phyloP scores from a whole-genome alignment of 345 rosid species.

The Schrenkiella parvula region DNA sequence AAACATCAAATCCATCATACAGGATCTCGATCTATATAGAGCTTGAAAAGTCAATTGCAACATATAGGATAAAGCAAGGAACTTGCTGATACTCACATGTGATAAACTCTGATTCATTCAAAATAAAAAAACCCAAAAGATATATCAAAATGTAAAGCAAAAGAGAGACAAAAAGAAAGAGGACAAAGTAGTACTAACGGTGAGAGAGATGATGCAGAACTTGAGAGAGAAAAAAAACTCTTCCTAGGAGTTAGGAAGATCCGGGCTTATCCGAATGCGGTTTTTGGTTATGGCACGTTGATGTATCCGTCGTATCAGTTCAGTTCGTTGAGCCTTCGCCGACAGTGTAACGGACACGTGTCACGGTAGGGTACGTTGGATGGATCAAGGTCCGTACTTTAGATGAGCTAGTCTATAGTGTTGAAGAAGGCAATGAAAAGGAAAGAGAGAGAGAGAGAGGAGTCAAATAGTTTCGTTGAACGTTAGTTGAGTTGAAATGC shows the following conservation, averaged over 20 bases:
- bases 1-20: neutral
- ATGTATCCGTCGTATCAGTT: slow-evolving; percentile 11
- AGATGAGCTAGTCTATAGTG: slow-evolving; percentile 17
- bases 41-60: neutral
- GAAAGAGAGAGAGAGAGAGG: slow-evolving; percentile 10
- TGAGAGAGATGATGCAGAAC: neutral
- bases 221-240: neutral
- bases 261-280: neutral
- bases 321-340: slow-evolving; percentile 25
- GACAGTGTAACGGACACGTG: slow-evolving; percentile 27
- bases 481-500: slow-evolving; percentile 22
- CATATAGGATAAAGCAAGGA: neutral
- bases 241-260: neutral
- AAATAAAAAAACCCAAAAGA: neutral
- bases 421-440: slow-evolving; percentile 21
- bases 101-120: neutral
- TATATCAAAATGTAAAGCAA: neutral
- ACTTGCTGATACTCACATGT: neutral
- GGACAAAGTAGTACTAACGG: slow-evolving; percentile 2
- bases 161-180: neutral
- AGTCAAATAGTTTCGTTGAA: slow-evolving; percentile 16
- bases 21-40: neutral
- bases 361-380: slow-evolving; percentile 13
- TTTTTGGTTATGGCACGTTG: neutral
- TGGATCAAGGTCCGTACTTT: slow-evolving; percentile 25